These are phyloP conservation scores for Endoconidiophora polonica DNA, from an alignment of 2,329 filamentous ascomycete genomes.

Conservation along the genomic window DNA sequence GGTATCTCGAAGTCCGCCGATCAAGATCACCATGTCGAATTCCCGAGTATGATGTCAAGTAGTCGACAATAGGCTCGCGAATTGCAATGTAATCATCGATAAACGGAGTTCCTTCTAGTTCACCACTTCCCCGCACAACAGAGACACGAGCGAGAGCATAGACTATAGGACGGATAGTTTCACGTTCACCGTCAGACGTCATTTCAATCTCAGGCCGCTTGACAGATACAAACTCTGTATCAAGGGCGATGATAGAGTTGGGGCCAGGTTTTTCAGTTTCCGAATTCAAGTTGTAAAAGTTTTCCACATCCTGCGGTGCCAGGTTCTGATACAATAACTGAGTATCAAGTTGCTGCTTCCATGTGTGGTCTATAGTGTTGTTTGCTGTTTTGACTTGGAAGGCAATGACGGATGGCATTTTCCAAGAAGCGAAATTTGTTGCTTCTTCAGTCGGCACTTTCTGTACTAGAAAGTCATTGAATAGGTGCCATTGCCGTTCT, in stretches of 20 bases:
- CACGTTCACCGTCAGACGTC: constrained; percentile 81
- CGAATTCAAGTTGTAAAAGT: constrained; percentile 41
- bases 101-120: constrained; percentile 67
- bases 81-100: constrained; percentile 96
- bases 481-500: constrained; percentile 75
- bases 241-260: constrained; percentile 68
- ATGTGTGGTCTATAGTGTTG: constrained; percentile 68
- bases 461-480: constrained; percentile 91
- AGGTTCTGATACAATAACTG: constrained; percentile 54
- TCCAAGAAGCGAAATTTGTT: constrained; percentile 79
- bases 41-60: constrained; percentile 85
- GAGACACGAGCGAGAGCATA: constrained; percentile 88
- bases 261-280: constrained; percentile 49
- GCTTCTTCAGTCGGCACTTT: constrained; percentile 64
- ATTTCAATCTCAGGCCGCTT: constrained; percentile 91
- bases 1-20: constrained; percentile 58
- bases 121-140: constrained; percentile 65
- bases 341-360: constrained; percentile 74
- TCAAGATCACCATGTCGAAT: constrained; percentile 78
- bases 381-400: constrained; percentile 72
- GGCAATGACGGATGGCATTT: constrained; percentile 71
- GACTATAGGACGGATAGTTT: constrained; percentile 79
- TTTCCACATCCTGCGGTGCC: constrained; percentile 23
- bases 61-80: constrained; percentile 82
- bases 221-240: constrained; percentile 90